Percentiles rank a stretch among this genome's conserved stretches.
Conservation (phyloP, 345 rosid species). For the Aethionema arabicum region DNA sequence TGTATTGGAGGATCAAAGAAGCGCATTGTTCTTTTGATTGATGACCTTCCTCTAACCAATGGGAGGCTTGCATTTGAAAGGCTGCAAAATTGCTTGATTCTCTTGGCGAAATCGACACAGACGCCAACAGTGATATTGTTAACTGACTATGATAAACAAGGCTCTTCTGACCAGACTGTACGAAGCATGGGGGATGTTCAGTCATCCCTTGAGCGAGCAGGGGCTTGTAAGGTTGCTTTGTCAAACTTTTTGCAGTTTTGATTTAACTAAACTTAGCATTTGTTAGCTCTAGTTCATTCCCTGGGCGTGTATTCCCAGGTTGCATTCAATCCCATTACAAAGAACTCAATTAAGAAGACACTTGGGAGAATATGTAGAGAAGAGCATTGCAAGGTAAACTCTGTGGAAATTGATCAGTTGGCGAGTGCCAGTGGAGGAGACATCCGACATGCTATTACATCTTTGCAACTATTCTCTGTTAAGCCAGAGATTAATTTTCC, state of each 20-base stretch:
- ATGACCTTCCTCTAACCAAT: slow-evolving; percentile 81
- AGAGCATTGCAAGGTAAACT: slow-evolving; percentile 54
- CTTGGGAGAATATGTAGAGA: slow-evolving; percentile 73
- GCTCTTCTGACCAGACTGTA: slow-evolving; percentile 54
- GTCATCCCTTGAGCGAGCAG: slow-evolving; percentile 68
- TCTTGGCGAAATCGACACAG: slow-evolving; percentile 64
- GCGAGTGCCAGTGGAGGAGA: slow-evolving; percentile 91
- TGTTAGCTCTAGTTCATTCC: slow-evolving; percentile 33
- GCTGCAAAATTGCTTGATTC: slow-evolving; percentile 64
- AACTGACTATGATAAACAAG: slow-evolving; percentile 56
- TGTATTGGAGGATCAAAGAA: slow-evolving; percentile 38
- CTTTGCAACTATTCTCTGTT: slow-evolving; percentile 75
- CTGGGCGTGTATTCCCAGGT: slow-evolving; percentile 52
- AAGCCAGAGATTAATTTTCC: slow-evolving; percentile 40
- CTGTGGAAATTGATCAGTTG: slow-evolving; percentile 69
- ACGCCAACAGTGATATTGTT: slow-evolving; percentile 71
- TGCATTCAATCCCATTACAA: slow-evolving; percentile 82
- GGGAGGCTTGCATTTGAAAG: slow-evolving; percentile 69
- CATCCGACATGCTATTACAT: slow-evolving; percentile 85
- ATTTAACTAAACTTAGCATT: slow-evolving; percentile 2
- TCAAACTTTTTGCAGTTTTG: slow-evolving; percentile 30
- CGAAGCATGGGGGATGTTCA: slow-evolving; percentile 63
- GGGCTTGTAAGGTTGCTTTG: slow-evolving; percentile 78
- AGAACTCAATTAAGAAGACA: slow-evolving; percentile 67
- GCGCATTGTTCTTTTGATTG: slow-evolving; percentile 62